Evolutionary conservation across 176 grass and related monocot genomes (phyloP).

Genomic region (Hyparrhenia diplandra): DNA sequence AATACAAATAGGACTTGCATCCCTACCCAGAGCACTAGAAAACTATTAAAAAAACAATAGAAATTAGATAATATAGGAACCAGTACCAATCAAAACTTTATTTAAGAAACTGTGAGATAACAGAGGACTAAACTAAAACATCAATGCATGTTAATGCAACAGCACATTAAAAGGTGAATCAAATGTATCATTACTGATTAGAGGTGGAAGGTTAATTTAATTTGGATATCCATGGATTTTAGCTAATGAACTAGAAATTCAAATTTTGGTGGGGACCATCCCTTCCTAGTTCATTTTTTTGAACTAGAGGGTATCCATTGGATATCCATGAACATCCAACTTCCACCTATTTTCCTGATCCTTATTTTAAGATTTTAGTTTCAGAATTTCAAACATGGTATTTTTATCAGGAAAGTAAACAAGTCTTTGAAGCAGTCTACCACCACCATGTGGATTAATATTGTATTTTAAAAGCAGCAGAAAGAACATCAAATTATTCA

Average conservation of each 20-base stretch:
- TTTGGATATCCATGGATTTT: no score
- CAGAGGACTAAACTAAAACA: background rate
- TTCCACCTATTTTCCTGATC: no score
- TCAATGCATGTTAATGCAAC: background rate
- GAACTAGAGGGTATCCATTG: no score
- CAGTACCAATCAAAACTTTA: background rate
- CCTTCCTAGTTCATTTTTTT: no score
- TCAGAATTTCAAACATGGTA: background rate
- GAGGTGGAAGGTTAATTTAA: no score
- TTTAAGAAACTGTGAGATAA: background rate
- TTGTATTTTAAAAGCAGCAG: background rate
- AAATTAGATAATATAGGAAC: background rate
- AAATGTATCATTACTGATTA: background rate
- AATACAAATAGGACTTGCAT: background rate
- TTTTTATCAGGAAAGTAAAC: background rate
- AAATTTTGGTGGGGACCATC: no score
- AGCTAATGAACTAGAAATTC: no score
- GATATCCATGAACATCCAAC: no score
- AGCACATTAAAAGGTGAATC: background rate
- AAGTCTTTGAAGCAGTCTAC: background rate
- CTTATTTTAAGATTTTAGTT: no score
- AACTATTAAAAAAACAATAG: background rate
- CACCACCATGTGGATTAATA: conserved; percentile 9
- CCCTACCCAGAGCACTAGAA: conserved; percentile 9
- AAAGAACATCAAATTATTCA: background rate